These are phyloP conservation scores for Cercophora scortea DNA, from an alignment of 495 filamentous ascomycete species.

Conservation along the genomic window DNA sequence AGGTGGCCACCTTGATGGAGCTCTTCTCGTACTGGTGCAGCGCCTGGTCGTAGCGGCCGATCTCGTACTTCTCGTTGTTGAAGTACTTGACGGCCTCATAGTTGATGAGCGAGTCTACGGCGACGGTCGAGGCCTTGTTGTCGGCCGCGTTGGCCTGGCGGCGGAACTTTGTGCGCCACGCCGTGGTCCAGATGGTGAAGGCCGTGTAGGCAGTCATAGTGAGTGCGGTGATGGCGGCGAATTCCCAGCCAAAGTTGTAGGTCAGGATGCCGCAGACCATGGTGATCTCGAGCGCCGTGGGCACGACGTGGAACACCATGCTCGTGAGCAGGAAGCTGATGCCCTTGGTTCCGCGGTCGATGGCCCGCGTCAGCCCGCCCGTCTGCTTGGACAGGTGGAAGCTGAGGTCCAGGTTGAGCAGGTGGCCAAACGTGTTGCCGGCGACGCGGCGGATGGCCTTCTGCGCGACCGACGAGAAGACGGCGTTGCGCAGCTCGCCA, in stretches of 20 bases:
- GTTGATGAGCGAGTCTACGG: constrained; percentile 94
- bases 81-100: constrained; percentile 99
- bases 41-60: constrained; percentile 81
- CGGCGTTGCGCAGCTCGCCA: constrained; percentile 87
- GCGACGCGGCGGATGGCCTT: constrained; percentile 92
- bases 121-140: constrained; percentile 89
- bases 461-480: constrained; percentile 94
- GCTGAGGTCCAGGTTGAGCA: constrained; percentile 80
- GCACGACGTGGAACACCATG: constrained; percentile 97
- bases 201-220: constrained; percentile 93
- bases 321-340: constrained; percentile 95
- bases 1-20: constrained; percentile 94
- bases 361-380: constrained; percentile 86
- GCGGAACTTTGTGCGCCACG: constrained; percentile 94
- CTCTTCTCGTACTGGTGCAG: constrained; percentile 82
- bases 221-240: constrained; percentile 79
- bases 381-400: constrained; percentile 94
- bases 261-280: constrained; percentile 93
- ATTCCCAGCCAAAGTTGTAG: constrained; percentile 87
- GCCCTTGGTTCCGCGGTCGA: constrained; percentile 94
- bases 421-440: constrained; percentile 83
- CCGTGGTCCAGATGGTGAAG: constrained; percentile 91
- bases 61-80: constrained; percentile 95
- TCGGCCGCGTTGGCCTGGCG: constrained; percentile 93
- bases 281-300: constrained; percentile 85